Evolutionary conservation across 2,329 filamentous ascomycete genomes (phyloP).

Genomic region (Paecilomyces fulvus): DNA sequence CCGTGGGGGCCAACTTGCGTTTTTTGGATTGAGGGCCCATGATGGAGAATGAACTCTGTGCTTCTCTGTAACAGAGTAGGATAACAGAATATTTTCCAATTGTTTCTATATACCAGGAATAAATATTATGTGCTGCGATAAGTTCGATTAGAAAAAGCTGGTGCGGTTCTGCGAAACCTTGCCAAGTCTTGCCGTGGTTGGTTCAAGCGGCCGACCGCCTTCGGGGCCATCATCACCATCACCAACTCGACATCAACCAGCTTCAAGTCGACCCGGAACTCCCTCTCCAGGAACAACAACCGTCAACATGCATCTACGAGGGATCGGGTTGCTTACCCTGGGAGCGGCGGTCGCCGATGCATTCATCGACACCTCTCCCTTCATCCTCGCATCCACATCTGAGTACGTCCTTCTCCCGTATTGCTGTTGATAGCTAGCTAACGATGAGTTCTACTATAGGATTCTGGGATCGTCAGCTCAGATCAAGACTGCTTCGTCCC

Average conservation of each 20-base stretch:
- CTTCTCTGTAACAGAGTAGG: neutral
- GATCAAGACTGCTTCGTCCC: slow-evolving; percentile 36
- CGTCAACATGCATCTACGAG: slow-evolving; percentile 31
- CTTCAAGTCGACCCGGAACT: neutral
- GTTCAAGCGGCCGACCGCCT: slow-evolving; percentile 25
- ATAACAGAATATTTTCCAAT: neutral
- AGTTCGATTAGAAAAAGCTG: neutral
- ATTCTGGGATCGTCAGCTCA: slow-evolving; percentile 31
- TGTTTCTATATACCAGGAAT: slow-evolving; percentile 12
- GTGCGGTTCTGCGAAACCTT: neutral
- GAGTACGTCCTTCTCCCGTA: slow-evolving; percentile 50
- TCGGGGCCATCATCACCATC: slow-evolving; percentile 15
- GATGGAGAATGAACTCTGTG: neutral
- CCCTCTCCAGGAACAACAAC: neutral
- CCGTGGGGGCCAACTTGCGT: slow-evolving; percentile 50
- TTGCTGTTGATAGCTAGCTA: slow-evolving; percentile 13
- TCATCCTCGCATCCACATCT: slow-evolving; percentile 77
- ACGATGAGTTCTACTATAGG: slow-evolving; percentile 18
- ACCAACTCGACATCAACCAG: slow-evolving; percentile 6
- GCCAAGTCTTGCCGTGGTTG: slow-evolving; percentile 19
- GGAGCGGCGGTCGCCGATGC: slow-evolving; percentile 56
- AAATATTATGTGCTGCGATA: neutral
- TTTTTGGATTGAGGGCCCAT: slow-evolving; percentile 58
- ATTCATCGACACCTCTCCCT: slow-evolving; percentile 80
- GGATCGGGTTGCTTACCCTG: slow-evolving; percentile 40